Evolutionary conservation across 805 yeast species (phyloP).

Genomic region (Scheffersomyces amazonensis): DNA sequence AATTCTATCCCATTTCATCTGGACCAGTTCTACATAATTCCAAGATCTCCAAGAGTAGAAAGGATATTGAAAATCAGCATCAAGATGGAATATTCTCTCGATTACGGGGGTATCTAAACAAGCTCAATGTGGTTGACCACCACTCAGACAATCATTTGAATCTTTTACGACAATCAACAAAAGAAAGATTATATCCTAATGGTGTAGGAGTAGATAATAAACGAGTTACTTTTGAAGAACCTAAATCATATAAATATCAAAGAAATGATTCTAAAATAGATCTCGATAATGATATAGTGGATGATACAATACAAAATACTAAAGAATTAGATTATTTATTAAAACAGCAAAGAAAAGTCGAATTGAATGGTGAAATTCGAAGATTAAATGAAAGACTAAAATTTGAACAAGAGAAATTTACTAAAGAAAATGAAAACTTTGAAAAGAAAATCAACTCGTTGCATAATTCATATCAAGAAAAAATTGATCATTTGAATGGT

Average conservation of each 20-base stretch:
- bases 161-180: background rate
- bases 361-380: background rate
- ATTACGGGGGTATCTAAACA: conserved; percentile 11
- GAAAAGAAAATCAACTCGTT: conserved; percentile 1
- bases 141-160: background rate
- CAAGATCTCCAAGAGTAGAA: background rate
- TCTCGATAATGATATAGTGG: conserved; percentile 11
- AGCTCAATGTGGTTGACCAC: conserved; percentile 2
- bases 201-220: background rate
- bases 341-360: background rate
- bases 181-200: too few relatives aligned
- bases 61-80: background rate
- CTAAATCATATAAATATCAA: background rate
- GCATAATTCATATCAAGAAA: conserved; percentile 1
- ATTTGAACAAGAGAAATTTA: background rate
- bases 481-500: conserved; percentile 3
- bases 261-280: conserved; percentile 1
- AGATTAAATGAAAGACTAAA: background rate
- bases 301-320: conserved; percentile 8
- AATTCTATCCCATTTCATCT: background rate
- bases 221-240: background rate
- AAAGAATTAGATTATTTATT: conserved; percentile 2
- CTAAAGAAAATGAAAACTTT: background rate
- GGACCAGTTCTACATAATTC: background rate
- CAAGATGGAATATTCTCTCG: conserved; percentile 8